Evolutionary conservation across 164 flowering plant genomes (phyloP).

Genomic region (Vitis vinifera): DNA sequence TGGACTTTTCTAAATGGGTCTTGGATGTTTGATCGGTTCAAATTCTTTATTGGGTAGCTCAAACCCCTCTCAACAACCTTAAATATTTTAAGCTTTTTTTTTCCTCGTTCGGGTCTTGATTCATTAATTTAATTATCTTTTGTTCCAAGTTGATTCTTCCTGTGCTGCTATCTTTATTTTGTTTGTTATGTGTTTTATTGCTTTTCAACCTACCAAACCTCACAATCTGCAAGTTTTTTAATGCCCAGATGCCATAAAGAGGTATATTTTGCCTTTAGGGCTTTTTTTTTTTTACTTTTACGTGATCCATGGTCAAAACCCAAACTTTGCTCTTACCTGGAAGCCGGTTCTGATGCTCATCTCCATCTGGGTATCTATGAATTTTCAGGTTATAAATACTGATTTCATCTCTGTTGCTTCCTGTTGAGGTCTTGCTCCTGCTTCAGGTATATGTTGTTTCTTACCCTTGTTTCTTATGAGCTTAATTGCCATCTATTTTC

Average conservation of each 20-base stretch:
- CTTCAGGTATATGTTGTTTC: constrained; percentile 16
- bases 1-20: not conserved
- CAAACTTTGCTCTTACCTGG: constrained; percentile 7
- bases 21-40: constrained; percentile 11
- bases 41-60: constrained; percentile 14
- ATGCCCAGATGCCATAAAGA: constrained; percentile 7
- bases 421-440: constrained; percentile 7
- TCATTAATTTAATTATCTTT: not conserved
- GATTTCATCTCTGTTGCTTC: constrained; percentile 15
- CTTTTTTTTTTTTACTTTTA: not conserved
- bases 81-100: not conserved
- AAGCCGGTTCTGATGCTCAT: constrained; percentile 13
- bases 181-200: constrained; percentile 12
- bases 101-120: constrained; percentile 3
- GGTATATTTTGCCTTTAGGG: constrained; percentile 2
- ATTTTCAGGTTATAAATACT: constrained; percentile 14
- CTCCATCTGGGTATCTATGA: constrained; percentile 22
- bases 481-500: not conserved
- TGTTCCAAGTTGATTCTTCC: not conserved
- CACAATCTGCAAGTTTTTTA: constrained; percentile 9
- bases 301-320: constrained; percentile 8
- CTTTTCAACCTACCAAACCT: constrained; percentile 29
- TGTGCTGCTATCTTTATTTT: constrained; percentile 5
- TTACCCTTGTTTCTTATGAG: not conserved
- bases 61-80: not conserved